These are phyloP conservation scores for Polytrichum formosum DNA, from an alignment of 225 moss, liverwort and hornwort genomes.

Conservation along the genomic window DNA sequence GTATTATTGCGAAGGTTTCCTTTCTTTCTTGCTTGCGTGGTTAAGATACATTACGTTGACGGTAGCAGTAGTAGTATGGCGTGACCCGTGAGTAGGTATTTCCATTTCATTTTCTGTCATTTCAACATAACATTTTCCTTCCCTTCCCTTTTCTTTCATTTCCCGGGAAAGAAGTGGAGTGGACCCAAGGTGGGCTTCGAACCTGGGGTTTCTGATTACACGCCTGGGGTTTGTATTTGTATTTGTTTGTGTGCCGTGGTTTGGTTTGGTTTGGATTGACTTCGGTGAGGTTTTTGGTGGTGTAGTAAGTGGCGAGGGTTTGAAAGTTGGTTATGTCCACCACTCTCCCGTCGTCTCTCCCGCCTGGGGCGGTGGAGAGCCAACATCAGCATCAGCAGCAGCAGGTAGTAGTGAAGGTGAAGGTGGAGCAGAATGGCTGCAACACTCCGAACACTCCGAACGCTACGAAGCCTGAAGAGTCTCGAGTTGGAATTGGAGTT, in stretches of 20 bases:
- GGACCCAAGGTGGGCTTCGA: conserved; percentile 1
- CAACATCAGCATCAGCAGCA: neutral
- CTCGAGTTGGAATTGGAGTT: neutral
- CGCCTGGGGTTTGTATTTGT: conserved; percentile 7
- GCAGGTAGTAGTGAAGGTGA: conserved; percentile 7
- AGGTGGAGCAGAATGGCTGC: conserved; percentile 30
- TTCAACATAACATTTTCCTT: too few relatives aligned
- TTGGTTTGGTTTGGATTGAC: neutral
- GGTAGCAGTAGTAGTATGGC: neutral
- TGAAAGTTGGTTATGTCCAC: conserved; percentile 29
- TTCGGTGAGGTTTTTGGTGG: conserved; percentile 2
- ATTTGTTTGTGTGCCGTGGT: neutral
- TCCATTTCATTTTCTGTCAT: neutral
- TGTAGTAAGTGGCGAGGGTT: conserved; percentile 8
- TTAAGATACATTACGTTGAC: conserved; percentile 1
- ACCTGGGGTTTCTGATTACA: conserved; percentile 9
- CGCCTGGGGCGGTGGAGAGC: conserved; percentile 17
- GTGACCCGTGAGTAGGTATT: neutral
- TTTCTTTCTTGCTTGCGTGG: too few relatives aligned
- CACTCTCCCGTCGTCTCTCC: conserved; percentile 15
- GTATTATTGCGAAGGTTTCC: too few relatives aligned
- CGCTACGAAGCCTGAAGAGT: too few relatives aligned
- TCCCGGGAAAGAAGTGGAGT: neutral
- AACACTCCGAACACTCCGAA: neutral
- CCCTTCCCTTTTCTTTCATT: neutral